Base-by-base conservation (phyloP, 305 asterid genomes). In the Fraxinus baroniana region DNA sequence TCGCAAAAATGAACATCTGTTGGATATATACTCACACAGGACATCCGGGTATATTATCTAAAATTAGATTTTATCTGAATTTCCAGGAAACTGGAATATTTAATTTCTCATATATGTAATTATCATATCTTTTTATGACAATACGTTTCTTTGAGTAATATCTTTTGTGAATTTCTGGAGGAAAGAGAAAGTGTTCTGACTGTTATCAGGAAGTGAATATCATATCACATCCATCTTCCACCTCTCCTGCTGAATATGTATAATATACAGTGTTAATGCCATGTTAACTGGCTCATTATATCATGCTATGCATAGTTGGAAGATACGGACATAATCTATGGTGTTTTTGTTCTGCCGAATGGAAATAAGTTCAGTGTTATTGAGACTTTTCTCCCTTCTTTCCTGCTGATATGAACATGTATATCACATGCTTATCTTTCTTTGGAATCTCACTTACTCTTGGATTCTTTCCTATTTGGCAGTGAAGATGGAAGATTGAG, bases 401-500 rank as follows among this genome's bases (percentile, higher is more conserved):
- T 79, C 77, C 78, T 72, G 9, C 62, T 76, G 77, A 74, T 79
- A 35, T 52, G 39, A 46, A 22, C 72, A 78, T 75, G 26, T 32
- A 76, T 37, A n/a, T 52, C 32, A 66, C 13, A 22, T 76, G 80
- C 7, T 57, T 66, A 17, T 79, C 74, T 49, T 64, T 62, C 66
- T 35, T 41, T 76, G 73, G 76, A 71, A 33, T 76, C 78, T 44
- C 64, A 79, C 57, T 85, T 78, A 62, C 85, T 62, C 76, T 60
- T 44, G 8, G 20, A 68, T 77, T 75, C 73, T 87, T 85, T 82
- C 79, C 83, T 85, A 75, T 76, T 85, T 87, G 91, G 86, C 98
- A 97, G 98, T 70, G 96, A 93, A 77, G 98, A 94, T 86, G 97
- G 97, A 84, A 87, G 84, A 77, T 85, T 94, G 86, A 91, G 95